Percentiles rank a stretch among this genome's conserved stretches.
Conservation (phyloP, 495 filamentous ascomycete genomes). For the Aspergillus affinis region DNA sequence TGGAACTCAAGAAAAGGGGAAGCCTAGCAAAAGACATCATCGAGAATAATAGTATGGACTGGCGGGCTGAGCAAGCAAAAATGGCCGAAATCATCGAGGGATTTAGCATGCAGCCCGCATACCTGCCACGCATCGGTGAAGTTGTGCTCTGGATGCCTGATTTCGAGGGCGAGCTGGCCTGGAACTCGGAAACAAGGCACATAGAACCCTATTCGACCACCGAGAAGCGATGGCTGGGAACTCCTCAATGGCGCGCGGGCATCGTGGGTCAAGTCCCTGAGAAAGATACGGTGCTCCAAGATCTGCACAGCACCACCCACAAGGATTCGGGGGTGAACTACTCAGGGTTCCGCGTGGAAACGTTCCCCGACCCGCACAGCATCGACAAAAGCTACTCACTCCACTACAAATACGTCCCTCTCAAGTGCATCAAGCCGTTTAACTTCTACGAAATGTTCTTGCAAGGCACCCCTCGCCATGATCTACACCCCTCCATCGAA, state of each 20-base stretch:
- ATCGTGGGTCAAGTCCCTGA: slow-evolving; percentile 51
- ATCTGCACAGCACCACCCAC: slow-evolving; percentile 36
- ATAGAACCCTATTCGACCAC: slow-evolving; percentile 36
- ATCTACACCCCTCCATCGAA: slow-evolving; percentile 54
- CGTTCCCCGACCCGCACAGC: slow-evolving; percentile 48
- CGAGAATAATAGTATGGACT: slow-evolving; percentile 54
- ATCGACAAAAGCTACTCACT: slow-evolving; percentile 50
- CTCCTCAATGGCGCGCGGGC: slow-evolving; percentile 57
- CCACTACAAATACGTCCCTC: slow-evolving; percentile 53
- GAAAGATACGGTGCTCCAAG: slow-evolving; percentile 40
- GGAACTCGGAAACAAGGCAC: slow-evolving; percentile 26
- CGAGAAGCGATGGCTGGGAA: slow-evolving; percentile 25
- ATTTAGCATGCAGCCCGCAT: slow-evolving; percentile 46
- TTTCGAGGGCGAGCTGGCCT: slow-evolving; percentile 38
- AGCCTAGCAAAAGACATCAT: slow-evolving; percentile 42
- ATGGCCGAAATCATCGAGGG: slow-evolving; percentile 35
- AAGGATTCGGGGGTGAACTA: slow-evolving; percentile 47
- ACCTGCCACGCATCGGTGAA: slow-evolving; percentile 56
- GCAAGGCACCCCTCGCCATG: slow-evolving; percentile 29
- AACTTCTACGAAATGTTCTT: slow-evolving; percentile 50
- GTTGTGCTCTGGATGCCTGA: slow-evolving; percentile 53
- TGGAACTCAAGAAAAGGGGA: slow-evolving; percentile 43
- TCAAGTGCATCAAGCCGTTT: slow-evolving; percentile 57
- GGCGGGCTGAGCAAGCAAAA: slow-evolving; percentile 44
- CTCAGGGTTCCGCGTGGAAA: slow-evolving; percentile 60